Percentiles rank a stretch among this genome's conserved stretches.
These are phyloP conservation scores for Mycena vulgaris DNA, from an alignment of 768 basidiomycete genomes.

Conservation along the genomic window DNA sequence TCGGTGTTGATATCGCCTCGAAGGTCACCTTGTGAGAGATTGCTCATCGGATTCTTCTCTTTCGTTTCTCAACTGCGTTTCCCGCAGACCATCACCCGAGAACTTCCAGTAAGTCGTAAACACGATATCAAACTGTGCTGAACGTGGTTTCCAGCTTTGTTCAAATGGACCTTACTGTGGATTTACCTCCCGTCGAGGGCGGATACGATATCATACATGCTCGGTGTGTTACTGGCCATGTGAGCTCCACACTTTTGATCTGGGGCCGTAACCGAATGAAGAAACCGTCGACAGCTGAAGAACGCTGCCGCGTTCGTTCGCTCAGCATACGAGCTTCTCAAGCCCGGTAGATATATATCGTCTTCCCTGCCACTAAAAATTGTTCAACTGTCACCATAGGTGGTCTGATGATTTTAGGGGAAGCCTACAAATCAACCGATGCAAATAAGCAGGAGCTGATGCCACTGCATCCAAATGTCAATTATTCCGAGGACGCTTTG, in stretches of 20 bases:
- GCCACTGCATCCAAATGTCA: too few species aligned
- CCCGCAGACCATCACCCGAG: background rate
- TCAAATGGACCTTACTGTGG: slow-evolving; percentile 41
- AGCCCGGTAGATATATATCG: background rate
- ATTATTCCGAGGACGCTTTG: too few species aligned
- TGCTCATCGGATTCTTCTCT: background rate
- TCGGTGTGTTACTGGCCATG: slow-evolving; percentile 46
- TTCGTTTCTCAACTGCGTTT: background rate
- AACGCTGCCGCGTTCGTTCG: background rate
- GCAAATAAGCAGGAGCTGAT: too few species aligned
- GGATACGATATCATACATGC: slow-evolving; percentile 47
- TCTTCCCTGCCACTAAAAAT: background rate
- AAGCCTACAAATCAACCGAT: background rate
- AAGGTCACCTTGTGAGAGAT: slow-evolving; percentile 34
- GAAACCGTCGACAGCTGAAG: background rate
- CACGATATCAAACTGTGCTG: background rate
- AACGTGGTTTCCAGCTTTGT: slow-evolving; percentile 40
- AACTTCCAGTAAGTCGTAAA: background rate
- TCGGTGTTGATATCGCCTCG: slow-evolving; percentile 46
- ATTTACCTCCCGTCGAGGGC: slow-evolving; percentile 37
- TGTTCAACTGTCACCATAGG: background rate
- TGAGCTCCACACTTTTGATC: slow-evolving; percentile 17
- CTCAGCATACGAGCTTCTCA: background rate
- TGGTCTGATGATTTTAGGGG: background rate
- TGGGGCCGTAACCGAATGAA: background rate